phyloP scores from a whole-genome alignment of 345 rosid genomes.

The Pelargonium nanum region DNA sequence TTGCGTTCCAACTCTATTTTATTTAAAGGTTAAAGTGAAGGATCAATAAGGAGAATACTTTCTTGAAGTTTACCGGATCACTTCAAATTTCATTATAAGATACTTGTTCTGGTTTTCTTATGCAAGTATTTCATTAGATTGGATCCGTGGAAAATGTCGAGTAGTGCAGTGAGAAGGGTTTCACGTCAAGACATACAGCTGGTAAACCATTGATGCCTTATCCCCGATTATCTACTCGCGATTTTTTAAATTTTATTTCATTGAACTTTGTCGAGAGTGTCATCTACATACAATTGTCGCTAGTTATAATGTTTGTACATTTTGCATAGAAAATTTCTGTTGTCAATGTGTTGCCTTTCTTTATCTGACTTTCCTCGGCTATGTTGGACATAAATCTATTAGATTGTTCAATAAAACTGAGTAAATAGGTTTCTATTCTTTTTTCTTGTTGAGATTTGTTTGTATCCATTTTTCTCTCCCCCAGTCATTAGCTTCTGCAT shows the following conservation, averaged over 20 bases:
- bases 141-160: conserved; percentile 44
- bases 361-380: too few relatives aligned
- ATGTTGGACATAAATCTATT: neutral
- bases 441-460: too few relatives aligned
- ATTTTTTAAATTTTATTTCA: neutral
- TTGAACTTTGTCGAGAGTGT: neutral
- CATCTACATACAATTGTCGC: too few relatives aligned
- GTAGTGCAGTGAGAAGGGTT: conserved; percentile 64
- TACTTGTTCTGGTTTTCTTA: neutral
- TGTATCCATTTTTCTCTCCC: neutral
- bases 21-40: neutral
- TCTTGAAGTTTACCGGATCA: neutral
- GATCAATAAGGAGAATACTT: neutral
- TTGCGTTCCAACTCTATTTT: neutral
- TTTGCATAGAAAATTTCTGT: too few relatives aligned
- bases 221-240: neutral
- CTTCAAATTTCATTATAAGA: neutral
- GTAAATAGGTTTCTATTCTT: neutral
- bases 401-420: too few relatives aligned
- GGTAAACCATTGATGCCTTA: conserved; percentile 27
- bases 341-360: too few relatives aligned
- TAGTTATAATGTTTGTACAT: too few relatives aligned
- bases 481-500: too few relatives aligned
- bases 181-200: conserved; percentile 82
- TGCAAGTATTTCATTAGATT: neutral